Evolutionary conservation across 345 rosid genomes (phyloP), one percentile per base, ranked within the genome.

Genomic region (Alliaria petiolata): DNA sequence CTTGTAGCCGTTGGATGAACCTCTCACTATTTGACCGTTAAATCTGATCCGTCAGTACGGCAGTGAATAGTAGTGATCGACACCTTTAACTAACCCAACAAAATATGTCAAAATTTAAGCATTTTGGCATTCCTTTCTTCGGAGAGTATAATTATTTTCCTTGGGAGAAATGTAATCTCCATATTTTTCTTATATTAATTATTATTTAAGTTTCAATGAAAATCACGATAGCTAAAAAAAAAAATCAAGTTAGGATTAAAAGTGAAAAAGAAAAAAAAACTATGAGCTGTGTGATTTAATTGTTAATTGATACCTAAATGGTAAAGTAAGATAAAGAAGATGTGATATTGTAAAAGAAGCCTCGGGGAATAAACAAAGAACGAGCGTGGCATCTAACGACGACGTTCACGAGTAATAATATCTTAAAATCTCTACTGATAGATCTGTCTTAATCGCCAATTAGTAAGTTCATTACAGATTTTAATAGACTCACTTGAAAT

Each of bases 221-320:
- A 22, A 22, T 22, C 3, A 22, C 3, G 25, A 22, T 1, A 22
- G 25, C 25, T 22, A 1, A 22, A 22, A 22, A 3, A n/a, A 22
- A 22, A 1, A 22, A 22, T 22, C 25, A 22, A 22, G 25, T 22
- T 22, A 3, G 3, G 25, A 22, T 22, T 22, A 22, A 22, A 22
- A 3, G 25, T 22, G 3, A 22, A 3, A 22, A 22, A 22, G 3
- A 3, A 22, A 22, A 22, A 3, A n/a, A n/a, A n/a, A n/a, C n/a
- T n/a, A 51, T 53, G 53, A 73, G 66, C 71, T 73, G 66, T 73
- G 66, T 64, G 58, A 9, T 43, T 11, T 50, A 3, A 20, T 52
- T 52, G 38, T 62, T 71, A 20, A 42, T 20, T 50, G 26, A 11
- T 26, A 36, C 7, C 16, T 28, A 17, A 6, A 36, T 63, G 39